Conservation (phyloP, 495 filamentous ascomycete genomes). For the Amniculicola lignicola region DNA sequence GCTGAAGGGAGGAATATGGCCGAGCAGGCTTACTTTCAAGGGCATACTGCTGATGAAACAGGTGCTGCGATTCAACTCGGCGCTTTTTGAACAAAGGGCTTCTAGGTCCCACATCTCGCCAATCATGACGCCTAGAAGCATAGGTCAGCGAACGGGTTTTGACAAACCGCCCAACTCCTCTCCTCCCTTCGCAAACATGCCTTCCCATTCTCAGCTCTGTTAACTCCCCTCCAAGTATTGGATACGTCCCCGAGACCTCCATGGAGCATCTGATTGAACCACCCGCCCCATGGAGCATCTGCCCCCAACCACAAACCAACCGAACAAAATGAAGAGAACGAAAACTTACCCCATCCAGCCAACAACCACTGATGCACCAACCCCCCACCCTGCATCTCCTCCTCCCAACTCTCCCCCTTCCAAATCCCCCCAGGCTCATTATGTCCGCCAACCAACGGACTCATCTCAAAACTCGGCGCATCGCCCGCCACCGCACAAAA, state of each 20-base stretch:
- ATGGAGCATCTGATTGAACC: too few relatives aligned
- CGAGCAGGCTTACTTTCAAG: constrained; percentile 27
- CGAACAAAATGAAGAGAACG: neutral
- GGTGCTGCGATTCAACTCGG: constrained; percentile 12
- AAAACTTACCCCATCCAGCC: constrained; percentile 18
- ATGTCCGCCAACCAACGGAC: constrained; percentile 22
- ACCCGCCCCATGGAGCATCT: too few relatives aligned
- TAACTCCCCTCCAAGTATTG: too few relatives aligned
- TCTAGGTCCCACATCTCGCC: constrained; percentile 36
- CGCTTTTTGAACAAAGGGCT: constrained; percentile 4
- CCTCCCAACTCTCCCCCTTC: constrained; percentile 28
- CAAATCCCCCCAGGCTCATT: constrained; percentile 21
- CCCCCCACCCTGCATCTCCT: constrained; percentile 28
- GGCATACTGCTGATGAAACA: constrained; percentile 32
- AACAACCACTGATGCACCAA: constrained; percentile 28
- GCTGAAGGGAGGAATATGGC: too few relatives aligned
- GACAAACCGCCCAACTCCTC: too few relatives aligned
- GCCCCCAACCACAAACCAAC: neutral
- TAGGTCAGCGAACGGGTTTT: too few relatives aligned
- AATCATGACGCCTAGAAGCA: constrained; percentile 32
- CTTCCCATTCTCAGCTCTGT: too few relatives aligned
- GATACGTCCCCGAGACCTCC: too few relatives aligned
- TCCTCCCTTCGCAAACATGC: too few relatives aligned
- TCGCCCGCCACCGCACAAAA: constrained; percentile 24
- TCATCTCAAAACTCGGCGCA: constrained; percentile 29